A percentile compares a stretch with the other conserved stretches of the same genome.
Conservation (phyloP, 2,329 filamentous ascomycete genomes). For the Beauveria pseudobassiana region DNA sequence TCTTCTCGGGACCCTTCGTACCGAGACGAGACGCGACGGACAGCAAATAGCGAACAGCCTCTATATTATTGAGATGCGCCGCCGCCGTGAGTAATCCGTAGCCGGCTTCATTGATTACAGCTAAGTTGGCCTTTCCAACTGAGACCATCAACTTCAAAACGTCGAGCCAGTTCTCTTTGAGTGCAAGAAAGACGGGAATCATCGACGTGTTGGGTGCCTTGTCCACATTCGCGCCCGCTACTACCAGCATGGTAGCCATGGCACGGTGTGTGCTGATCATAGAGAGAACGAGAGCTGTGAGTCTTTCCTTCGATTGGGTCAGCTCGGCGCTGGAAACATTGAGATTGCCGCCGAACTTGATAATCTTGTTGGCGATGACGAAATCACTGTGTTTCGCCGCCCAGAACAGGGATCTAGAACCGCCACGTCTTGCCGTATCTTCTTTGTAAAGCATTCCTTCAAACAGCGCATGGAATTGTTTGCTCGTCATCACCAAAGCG, state of each 20-base stretch:
- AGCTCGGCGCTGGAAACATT: not conserved
- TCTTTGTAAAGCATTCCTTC: not conserved
- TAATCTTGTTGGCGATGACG: not conserved
- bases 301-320: rapidly evolving
- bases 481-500: not conserved
- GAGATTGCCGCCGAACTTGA: not conserved
- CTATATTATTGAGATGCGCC: not conserved
- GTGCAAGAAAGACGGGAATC: not conserved
- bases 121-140: not conserved
- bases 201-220: not conserved
- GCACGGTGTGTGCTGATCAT: rapidly evolving
- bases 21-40: not conserved
- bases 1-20: not conserved
- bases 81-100: not conserved
- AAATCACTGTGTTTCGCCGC: not conserved
- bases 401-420: not conserved
- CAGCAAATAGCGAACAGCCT: not conserved
- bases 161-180: not conserved
- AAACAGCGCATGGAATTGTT: not conserved
- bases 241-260: not conserved
- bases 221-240: not conserved
- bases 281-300: not conserved
- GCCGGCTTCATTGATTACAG: not conserved
- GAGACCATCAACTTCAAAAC: not conserved
- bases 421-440: not conserved